phyloP scores from a whole-genome alignment of 139 green algal species.

The Chlorella sp. region DNA sequence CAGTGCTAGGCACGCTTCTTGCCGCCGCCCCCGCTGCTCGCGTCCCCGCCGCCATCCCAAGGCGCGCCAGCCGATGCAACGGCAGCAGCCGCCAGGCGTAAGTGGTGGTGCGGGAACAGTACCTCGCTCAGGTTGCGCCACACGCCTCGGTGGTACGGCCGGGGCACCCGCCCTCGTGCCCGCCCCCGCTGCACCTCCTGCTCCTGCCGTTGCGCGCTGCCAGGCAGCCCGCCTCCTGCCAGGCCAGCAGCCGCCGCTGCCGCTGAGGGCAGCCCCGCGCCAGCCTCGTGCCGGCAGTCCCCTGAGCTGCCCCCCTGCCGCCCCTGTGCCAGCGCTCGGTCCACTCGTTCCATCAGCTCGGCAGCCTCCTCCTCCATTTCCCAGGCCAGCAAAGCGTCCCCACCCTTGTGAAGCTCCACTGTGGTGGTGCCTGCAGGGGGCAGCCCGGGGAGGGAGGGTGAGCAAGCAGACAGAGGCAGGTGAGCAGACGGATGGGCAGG shows the following conservation, averaged over 20 bases:
- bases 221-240: not conserved
- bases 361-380: not conserved
- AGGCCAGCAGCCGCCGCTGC: not conserved
- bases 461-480: not conserved
- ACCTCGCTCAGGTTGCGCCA: slow-evolving; percentile 35
- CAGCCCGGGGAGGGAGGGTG: not conserved
- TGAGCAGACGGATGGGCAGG: no score
- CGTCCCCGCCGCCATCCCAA: not conserved
- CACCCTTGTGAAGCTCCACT: slow-evolving; percentile 35
- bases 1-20: not conserved
- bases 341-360: not conserved
- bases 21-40: not conserved
- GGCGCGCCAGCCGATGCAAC: not conserved
- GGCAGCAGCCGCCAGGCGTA: slow-evolving; percentile 11
- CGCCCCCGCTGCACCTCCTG: not conserved
- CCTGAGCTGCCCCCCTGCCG: not conserved
- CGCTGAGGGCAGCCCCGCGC: not conserved
- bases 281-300: not conserved
- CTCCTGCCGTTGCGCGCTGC: not conserved
- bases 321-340: not conserved
- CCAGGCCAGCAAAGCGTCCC: not conserved
- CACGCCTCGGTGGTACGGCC: slow-evolving; percentile 9
- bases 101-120: slow-evolving; percentile 25
- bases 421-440: slow-evolving; percentile 19
- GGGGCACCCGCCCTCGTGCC: not conserved